Percentiles rank a stretch among this genome's conserved stretches.
Conservation (phyloP, 441 rosid species). For the Populus tomentosa region DNA sequence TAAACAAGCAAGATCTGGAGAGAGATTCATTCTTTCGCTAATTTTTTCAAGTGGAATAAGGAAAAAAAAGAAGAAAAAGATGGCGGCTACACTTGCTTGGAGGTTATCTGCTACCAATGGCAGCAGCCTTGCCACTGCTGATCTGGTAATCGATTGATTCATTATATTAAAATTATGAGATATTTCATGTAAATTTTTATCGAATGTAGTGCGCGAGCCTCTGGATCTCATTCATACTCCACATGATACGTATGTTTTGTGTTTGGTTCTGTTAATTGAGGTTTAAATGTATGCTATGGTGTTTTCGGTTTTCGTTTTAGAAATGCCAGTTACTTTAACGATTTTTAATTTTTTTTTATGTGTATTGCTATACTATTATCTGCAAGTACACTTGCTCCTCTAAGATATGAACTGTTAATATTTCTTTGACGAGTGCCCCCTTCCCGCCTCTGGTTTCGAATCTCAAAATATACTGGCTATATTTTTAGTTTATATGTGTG, state of each 20-base stretch:
- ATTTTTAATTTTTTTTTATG: background rate
- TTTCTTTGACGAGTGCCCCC: background rate
- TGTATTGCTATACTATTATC: background rate
- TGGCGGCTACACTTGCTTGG: constrained; percentile 94
- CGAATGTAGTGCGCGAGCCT: background rate
- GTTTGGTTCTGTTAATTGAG: background rate
- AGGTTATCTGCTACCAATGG: constrained; percentile 76
- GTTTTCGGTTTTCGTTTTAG: background rate
- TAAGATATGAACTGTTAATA: background rate
- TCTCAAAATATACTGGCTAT: background rate
- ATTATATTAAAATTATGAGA: background rate
- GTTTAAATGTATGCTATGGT: background rate
- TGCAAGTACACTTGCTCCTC: background rate
- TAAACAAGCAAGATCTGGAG: constrained; percentile 53
- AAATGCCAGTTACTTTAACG: background rate
- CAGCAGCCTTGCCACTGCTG: constrained; percentile 62
- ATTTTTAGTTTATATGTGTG: background rate
- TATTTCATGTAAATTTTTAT: background rate
- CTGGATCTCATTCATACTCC: constrained; percentile 15
- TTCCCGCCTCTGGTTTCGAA: background rate
- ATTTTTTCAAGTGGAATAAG: background rate
- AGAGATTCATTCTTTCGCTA: constrained; percentile 29
- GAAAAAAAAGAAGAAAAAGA: constrained; percentile 36
- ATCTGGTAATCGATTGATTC: constrained; percentile 37
- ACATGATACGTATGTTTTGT: background rate